phyloP scores from a whole-genome alignment of 495 filamentous ascomycete species.

The Melanomma pulvis-pyrius region DNA sequence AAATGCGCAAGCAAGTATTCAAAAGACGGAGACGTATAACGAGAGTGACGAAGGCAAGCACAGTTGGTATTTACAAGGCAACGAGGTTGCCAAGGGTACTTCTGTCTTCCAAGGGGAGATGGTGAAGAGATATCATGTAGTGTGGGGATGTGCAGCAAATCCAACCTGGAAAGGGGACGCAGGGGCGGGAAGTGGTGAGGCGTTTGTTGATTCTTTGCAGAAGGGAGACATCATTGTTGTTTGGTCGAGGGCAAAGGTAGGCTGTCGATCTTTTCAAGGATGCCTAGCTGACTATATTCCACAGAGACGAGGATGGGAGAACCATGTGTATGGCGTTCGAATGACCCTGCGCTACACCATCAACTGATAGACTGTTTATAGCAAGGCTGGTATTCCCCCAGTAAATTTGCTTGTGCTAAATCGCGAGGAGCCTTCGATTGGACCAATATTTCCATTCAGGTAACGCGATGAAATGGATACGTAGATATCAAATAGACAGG shows the following conservation, averaged over 20 bases:
- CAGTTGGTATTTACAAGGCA: conserved; percentile 16
- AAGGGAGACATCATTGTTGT: conserved; percentile 6
- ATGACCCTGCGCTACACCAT: conserved; percentile 1
- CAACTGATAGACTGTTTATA: no score
- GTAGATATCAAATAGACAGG: no score
- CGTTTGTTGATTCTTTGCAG: conserved; percentile 6
- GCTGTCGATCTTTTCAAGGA: background rate
- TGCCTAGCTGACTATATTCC: background rate
- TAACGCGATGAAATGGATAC: no score
- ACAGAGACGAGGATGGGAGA: conserved; percentile 1
- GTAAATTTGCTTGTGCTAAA: no score
- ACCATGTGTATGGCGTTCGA: background rate
- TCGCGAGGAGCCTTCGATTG: no score
- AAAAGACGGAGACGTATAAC: background rate
- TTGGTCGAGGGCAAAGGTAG: conserved; percentile 17
- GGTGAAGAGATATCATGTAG: conserved; percentile 17
- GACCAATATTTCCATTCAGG: no score
- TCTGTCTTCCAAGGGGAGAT: conserved; percentile 10
- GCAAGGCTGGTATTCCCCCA: no score
- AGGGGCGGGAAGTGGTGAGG: conserved; percentile 12
- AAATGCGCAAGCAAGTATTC: background rate
- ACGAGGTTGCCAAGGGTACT: conserved; percentile 6
- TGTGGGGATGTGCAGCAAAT: conserved; percentile 9
- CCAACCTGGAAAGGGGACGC: background rate
- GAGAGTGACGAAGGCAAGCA: background rate